Evolutionary conservation across 2,329 filamentous ascomycete species (phyloP), one percentile per base, ranked within the genome.

Genomic region (Arthrinium puccinioides): DNA sequence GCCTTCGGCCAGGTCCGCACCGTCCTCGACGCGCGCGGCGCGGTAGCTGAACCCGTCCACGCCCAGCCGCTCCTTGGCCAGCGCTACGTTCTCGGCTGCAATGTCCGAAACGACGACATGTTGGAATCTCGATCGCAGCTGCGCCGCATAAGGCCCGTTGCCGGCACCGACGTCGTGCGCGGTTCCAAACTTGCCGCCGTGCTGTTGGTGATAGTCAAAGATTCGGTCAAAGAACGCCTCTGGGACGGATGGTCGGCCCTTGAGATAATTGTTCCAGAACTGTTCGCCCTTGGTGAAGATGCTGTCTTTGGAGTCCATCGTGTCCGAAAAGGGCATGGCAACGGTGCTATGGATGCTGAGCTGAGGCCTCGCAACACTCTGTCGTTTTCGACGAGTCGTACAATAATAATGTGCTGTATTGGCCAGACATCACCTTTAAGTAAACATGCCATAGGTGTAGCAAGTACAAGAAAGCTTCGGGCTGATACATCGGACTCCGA

Each of bases 191-290:
- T 10, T 15, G 11, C 36, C 31, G 21, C 40, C 34, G 14, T 53
- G 43, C 2, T 13, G 26, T 13, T 29, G 26, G 27, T 55, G 52
- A 30, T 54, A 54, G 24, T 26, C 23, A 40, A 45, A 53, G 18
- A 54, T 42, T 4, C 46, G 41, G 13, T 46, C 34, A 32, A 50
- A 52, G 27, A 56, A 42, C 5, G 28, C 27, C 6, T 45, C 29
- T 5, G 50, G 50, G 2, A 40, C 21, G 3, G 31, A 11, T 15
- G 47, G 48, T 6, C 53, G 39, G 13, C 50, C 49, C 31, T 45
- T 48, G 21, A 49, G 38, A 21, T 55, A 53, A 33, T 44, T 48
- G 21, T 44, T 37, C 50, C 49, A 54, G 32, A 54, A 55, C 4
- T 38, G 26, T 14, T 47, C 28, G 39, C 49, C 39, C 38, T 37